Conservation (phyloP, 768 basidiomycete genomes). For the Boletellus emodensis region DNA sequence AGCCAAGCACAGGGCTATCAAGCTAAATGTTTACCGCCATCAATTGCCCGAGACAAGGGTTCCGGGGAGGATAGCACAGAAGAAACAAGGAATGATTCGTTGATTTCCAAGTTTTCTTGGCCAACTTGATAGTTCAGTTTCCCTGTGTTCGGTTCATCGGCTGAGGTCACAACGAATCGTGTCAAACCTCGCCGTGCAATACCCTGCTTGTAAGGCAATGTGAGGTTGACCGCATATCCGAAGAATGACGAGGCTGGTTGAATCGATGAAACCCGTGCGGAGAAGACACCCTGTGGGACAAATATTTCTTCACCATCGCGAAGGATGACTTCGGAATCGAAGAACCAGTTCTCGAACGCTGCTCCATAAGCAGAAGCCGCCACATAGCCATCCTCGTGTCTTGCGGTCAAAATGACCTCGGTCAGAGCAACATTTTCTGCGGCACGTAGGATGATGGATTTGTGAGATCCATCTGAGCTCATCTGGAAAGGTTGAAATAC, state of each 20-base stretch:
- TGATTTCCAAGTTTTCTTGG: conserved; percentile 59
- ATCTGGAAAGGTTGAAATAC: conserved; percentile 32
- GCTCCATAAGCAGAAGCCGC: conserved; percentile 34
- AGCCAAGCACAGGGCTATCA: not conserved
- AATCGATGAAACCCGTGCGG: conserved; percentile 15
- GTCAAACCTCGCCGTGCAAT: conserved; percentile 46
- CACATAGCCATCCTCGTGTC: conserved; percentile 47
- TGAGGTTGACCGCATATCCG: conserved; percentile 51
- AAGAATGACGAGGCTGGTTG: conserved; percentile 19
- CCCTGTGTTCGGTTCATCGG: conserved; percentile 14
- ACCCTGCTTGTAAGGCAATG: conserved; percentile 76
- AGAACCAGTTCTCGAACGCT: conserved; percentile 43
- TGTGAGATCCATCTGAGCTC: conserved; percentile 3
- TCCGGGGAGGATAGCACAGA: conserved; percentile 35
- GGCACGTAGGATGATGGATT: conserved; percentile 17
- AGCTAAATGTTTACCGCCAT: conserved; percentile 5
- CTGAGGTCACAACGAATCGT: conserved; percentile 46
- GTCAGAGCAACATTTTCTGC: conserved; percentile 38
- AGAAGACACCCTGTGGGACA: conserved; percentile 18
- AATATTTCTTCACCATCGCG: conserved; percentile 46
- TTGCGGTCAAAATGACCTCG: conserved; percentile 50
- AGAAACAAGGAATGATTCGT: conserved; percentile 64
- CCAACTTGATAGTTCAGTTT: conserved; percentile 9
- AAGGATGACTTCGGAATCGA: conserved; percentile 41
- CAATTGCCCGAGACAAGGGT: conserved; percentile 6